Conservation (phyloP, 352 stramenopile genomes). For the Globisporangium abappressorium region DNA sequence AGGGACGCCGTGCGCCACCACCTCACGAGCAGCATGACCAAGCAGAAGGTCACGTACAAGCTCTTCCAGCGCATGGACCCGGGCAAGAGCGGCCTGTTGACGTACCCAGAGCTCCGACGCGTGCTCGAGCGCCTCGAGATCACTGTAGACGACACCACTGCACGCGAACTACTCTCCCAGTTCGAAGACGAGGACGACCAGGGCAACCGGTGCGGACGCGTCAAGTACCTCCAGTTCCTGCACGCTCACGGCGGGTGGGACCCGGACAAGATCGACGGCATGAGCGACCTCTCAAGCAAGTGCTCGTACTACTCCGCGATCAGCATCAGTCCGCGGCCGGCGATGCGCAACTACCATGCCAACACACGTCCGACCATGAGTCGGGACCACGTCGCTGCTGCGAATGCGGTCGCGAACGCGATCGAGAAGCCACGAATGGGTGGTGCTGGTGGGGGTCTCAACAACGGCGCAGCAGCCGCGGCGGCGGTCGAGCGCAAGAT, state of each 20-base stretch:
- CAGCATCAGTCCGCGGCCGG: constrained; percentile 53
- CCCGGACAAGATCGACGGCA: constrained; percentile 53
- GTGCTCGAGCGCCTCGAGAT: constrained; percentile 60
- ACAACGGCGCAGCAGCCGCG: constrained; percentile 30
- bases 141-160: constrained; percentile 32
- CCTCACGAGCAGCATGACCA: constrained; percentile 36
- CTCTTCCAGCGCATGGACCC: constrained; percentile 58
- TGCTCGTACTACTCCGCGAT: constrained; percentile 80
- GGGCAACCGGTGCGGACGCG: constrained; percentile 32
- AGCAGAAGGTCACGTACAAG: constrained; percentile 61
- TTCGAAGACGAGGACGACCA: constrained; percentile 61
- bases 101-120: constrained; percentile 57
- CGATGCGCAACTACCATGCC: constrained; percentile 21
- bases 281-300: constrained; percentile 72
- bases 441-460: background rate
- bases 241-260: constrained; percentile 62
- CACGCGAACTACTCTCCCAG: constrained; percentile 35
- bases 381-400: constrained; percentile 37
- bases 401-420: constrained; percentile 45
- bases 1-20: constrained; percentile 49
- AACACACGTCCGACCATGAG: constrained; percentile 23
- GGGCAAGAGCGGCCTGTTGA: constrained; percentile 45
- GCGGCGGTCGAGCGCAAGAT: constrained; percentile 62
- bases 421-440: constrained; percentile 33
- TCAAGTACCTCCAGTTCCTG: constrained; percentile 67